Evolutionary conservation across 257 asterid genomes (phyloP), one percentile per base, ranked within the genome.

Genomic region (Capsicum rhomboideum): DNA sequence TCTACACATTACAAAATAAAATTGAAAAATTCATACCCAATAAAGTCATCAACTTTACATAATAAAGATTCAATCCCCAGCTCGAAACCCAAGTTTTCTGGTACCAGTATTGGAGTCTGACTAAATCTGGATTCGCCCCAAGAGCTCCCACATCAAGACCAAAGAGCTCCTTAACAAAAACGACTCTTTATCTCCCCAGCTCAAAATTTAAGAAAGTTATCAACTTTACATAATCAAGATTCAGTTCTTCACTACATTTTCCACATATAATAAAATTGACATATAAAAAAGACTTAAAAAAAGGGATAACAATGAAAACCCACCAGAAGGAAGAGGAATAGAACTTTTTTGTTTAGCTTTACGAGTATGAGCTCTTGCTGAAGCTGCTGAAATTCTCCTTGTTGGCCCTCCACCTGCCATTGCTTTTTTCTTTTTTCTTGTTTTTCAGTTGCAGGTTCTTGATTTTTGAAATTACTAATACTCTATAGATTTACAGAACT

Each of bases 341-440:
- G 94, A 87, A 75, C 86, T 17, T 46, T 86, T 88, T 5, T 86
- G 75, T 44, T 87, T 93, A n/a, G 97, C 78, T 84, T 69, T 92
- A 66, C 98, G 91, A 28, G 98, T 95, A 85, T 95, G 97, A 66
- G 97, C 89, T 82, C 98, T 90, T n/a, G 98, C 98, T n/a, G 98
- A 95, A 82, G 98, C 97, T 21, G 98, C 97, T 37, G 98, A 92
- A 53, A 93, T 88, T 82, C 83, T 93, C 74, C 94, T 34, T 34
- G 40, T 34, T 28, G 88, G 63, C 71, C 40, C 72, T 42, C 42
- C 44, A 26, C 20, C 72, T 28, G 82, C 64, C 82, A 77, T 50
- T 46, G 21, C 44, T 74, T n/a, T n/a, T 34, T 34, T 23, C 13
- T 44, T 34, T 1, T 37, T 16, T 28, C 23, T 6, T 6, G 9